A percentile compares a stretch with the other conserved stretches of the same genome.
Conservation (phyloP, 2,329 filamentous ascomycete genomes). For the Parascedosporium putredinis region DNA sequence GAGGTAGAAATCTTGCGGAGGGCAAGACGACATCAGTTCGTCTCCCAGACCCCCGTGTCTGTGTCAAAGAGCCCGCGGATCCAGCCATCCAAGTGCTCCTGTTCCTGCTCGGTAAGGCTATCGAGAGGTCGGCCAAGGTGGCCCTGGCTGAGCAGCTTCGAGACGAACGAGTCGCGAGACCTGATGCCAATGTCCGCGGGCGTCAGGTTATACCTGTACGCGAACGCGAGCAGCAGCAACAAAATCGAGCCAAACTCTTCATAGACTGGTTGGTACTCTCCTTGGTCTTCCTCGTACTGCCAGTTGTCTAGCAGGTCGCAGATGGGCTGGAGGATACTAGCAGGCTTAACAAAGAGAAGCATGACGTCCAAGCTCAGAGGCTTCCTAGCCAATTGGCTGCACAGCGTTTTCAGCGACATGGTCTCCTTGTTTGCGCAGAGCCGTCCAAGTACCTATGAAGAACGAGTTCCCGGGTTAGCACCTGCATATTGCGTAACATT, state of each 20-base stretch:
- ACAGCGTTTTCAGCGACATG: conserved; percentile 67
- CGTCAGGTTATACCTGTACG: conserved; percentile 63
- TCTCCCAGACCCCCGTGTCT: conserved; percentile 66
- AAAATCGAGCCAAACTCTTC: conserved; percentile 76
- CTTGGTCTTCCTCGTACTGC: conserved; percentile 74
- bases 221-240: conserved; percentile 61
- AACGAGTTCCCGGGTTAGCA: not conserved
- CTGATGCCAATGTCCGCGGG: conserved; percentile 53
- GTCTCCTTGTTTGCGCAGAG: conserved; percentile 67
- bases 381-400: conserved; percentile 61
- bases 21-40: conserved; percentile 71
- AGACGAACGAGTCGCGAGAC: conserved; percentile 54
- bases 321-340: conserved; percentile 60
- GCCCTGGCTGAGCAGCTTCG: conserved; percentile 51
- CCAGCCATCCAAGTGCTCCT: conserved; percentile 60
- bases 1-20: conserved; percentile 73
- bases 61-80: conserved; percentile 67
- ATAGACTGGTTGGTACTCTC: conserved; percentile 75
- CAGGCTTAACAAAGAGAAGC: conserved; percentile 62
- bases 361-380: conserved; percentile 65
- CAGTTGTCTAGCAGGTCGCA: conserved; percentile 69
- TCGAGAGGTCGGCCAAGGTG: conserved; percentile 46
- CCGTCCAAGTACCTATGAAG: conserved; percentile 49
- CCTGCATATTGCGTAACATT: no score
- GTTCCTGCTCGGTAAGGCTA: conserved; percentile 54